Evolutionary conservation across 768 basidiomycete genomes (phyloP), one percentile per base, ranked within the genome.

Genomic region (Pluteus cervinus): DNA sequence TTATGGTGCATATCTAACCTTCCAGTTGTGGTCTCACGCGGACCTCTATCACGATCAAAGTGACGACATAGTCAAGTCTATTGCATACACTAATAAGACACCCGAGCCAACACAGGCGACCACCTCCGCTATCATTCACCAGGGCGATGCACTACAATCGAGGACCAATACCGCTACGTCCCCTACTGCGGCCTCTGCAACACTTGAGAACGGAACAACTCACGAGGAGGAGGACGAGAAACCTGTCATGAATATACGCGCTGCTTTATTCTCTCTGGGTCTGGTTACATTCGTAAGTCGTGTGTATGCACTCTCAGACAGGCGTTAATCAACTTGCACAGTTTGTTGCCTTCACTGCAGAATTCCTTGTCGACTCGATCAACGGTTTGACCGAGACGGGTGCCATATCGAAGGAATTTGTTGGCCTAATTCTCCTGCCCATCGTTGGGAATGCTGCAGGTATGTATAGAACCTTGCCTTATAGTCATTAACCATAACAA

Each of bases 371-470:
- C 4, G 77, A 74, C 49, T 87, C 87, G 3, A 93, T 96, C 46
- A 63, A 74, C 43, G 87, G 87, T 9, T 52, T 97, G 24, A 83
- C 86, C 0, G 50, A 48, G 0, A 50, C 50, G 0, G 77, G 79
- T 16, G 11, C 17, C 5, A 82, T 98, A 38, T 75, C 65, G 41
- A 73, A 76, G 43, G 86, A 86, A 55, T 98, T 91, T 53, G 81
- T 96, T 43, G 92, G 87, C 9, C 59, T 96, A 14, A 74, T 75
- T 29, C 66, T 98, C 10, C 71, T 98, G 6, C 94, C 94, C 5
- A 90, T 96, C 24, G 91, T 92, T 10, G 88, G 88, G 14, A 91
- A 90, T 53, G 85, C 88, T 5, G 89, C 86, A 39, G 76, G 77
- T 75, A 39, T 21, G 64, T 51, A n/a, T 31, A 10, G 17, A 41